phyloP scores from a whole-genome alignment of 495 filamentous ascomycete species.

The Talaromyces nanjingensis region DNA sequence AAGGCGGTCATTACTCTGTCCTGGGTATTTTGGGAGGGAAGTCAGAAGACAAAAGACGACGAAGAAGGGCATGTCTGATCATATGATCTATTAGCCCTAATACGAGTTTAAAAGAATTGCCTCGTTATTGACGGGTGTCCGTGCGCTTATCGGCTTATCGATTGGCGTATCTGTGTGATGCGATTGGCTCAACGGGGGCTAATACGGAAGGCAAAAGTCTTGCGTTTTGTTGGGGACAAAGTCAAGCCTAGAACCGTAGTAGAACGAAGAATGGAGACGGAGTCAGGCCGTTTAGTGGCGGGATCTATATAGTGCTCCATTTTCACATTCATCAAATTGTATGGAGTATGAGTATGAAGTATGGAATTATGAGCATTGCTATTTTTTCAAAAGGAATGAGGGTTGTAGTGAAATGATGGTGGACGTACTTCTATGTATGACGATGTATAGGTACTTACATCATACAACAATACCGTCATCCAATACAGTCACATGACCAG shows the following conservation, averaged over 20 bases:
- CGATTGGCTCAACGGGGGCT: constrained; percentile 2
- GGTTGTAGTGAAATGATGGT: neutral
- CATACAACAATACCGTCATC: neutral
- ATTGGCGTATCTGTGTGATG: neutral
- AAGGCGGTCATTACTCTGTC: constrained; percentile 24
- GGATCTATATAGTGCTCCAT: neutral
- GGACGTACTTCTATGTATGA: neutral
- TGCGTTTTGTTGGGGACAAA: constrained; percentile 9
- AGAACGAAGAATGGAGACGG: neutral
- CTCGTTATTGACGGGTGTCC: neutral
- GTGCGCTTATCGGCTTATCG: neutral
- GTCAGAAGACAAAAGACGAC: neutral
- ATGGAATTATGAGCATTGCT: neutral
- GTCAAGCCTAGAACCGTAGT: neutral
- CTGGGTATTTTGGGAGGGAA: neutral
- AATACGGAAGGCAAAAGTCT: neutral
- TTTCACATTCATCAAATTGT: neutral
- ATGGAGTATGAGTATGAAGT: neutral
- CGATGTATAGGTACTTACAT: neutral
- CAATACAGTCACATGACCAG: neutral
- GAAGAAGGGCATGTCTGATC: neutral
- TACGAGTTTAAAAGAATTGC: neutral
- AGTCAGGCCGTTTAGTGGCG: neutral
- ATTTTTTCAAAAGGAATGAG: neutral
- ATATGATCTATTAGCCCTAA: neutral